Evolutionary conservation across 2,329 filamentous ascomycete genomes (phyloP).

Genomic region (Botrytis hyacinthi): DNA sequence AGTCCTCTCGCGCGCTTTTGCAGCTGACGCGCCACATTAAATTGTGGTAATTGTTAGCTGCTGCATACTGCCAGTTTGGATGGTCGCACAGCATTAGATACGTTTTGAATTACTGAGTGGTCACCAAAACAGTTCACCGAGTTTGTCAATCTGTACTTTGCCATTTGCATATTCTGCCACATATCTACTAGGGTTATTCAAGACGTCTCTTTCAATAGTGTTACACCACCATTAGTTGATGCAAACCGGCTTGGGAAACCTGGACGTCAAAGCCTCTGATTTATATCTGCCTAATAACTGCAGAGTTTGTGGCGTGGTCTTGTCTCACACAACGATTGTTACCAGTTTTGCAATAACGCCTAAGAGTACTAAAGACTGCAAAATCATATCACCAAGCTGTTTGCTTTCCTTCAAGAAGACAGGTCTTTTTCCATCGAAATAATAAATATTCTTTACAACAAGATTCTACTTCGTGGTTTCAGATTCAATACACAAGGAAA

Average conservation of each 20-base stretch:
- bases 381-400: neutral
- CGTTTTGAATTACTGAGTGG: neutral
- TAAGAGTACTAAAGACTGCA: neutral
- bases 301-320: neutral
- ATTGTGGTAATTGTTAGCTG: neutral
- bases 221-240: neutral
- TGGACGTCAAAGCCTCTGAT: neutral
- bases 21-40: neutral
- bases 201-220: neutral
- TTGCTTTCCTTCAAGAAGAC: neutral
- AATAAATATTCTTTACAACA: neutral
- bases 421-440: neutral
- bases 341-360: neutral
- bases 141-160: neutral
- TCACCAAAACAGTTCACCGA: neutral
- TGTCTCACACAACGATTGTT: neutral
- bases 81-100: neutral
- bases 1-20: neutral
- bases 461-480: neutral
- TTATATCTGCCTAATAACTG: neutral
- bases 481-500: neutral
- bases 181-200: neutral
- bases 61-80: neutral
- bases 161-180: neutral
- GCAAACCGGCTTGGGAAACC: neutral